phyloP scores from a whole-genome alignment of 139 green algal species.

The Yamagishiella unicocca region DNA sequence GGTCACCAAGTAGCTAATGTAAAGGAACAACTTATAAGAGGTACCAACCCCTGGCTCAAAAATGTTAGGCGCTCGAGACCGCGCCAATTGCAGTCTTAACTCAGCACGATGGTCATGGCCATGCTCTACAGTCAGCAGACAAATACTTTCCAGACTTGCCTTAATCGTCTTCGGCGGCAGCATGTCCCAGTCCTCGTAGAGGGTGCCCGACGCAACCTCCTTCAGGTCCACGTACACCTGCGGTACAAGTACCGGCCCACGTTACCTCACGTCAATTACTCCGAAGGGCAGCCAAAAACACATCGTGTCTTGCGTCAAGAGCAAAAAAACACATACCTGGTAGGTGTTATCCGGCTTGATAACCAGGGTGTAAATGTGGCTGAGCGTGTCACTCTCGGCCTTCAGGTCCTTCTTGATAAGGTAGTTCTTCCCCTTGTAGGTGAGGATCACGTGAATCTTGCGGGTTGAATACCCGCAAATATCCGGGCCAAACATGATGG shows the following conservation, averaged over 20 bases:
- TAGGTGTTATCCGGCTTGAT: conserved; percentile 86
- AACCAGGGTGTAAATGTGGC: conserved; percentile 91
- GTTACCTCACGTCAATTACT: neutral
- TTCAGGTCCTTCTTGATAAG: conserved; percentile 97
- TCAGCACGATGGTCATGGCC: too few species aligned
- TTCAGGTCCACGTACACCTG: conserved; percentile 88
- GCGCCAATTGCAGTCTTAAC: too few species aligned
- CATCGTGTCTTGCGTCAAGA: too few species aligned
- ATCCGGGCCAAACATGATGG: conserved; percentile 99
- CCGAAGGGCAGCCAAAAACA: neutral
- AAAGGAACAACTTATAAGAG: too few species aligned
- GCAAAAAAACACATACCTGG: conserved; percentile 63
- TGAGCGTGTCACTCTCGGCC: conserved; percentile 76
- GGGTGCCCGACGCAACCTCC: conserved; percentile 72
- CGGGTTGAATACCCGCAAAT: conserved; percentile 92
- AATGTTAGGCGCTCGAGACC: too few species aligned
- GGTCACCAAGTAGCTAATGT: too few species aligned
- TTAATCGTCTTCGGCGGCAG: conserved; percentile 86
- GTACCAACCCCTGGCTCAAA: too few species aligned
- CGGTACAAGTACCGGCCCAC: too few species aligned
- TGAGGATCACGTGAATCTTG: conserved; percentile 97
- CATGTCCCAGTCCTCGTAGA: conserved; percentile 92
- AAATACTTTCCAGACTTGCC: conserved; percentile 54
- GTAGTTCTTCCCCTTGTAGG: conserved; percentile 92
- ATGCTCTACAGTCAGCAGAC: too few species aligned